A percentile compares a stretch with the other conserved stretches of the same genome.
Evolutionary conservation across 345 rosid genomes (phyloP).

Genomic region (Dipteronia sinensis): DNA sequence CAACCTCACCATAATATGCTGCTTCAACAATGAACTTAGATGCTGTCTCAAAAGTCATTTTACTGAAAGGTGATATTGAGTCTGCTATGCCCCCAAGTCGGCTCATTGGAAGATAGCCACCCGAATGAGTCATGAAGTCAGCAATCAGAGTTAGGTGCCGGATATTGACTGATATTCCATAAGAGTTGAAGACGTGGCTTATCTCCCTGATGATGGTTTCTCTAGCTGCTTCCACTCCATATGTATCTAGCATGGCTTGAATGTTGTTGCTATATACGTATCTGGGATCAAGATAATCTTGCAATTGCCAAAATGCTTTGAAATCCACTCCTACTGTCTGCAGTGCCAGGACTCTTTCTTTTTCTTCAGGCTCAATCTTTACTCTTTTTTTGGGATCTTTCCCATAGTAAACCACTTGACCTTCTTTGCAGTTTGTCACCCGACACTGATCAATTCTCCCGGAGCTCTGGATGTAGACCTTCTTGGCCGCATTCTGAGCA

Average conservation of each 20-base stretch:
- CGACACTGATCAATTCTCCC: conserved; percentile 72
- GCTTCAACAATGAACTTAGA: conserved; percentile 91
- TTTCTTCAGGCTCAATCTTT: conserved; percentile 50
- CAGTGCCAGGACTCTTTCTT: conserved; percentile 64
- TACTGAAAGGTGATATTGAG: conserved; percentile 74
- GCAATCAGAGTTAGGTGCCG: conserved; percentile 85
- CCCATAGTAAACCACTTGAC: conserved; percentile 81
- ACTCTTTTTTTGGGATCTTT: conserved; percentile 67
- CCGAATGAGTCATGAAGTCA: conserved; percentile 86
- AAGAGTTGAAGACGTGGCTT: conserved; percentile 75
- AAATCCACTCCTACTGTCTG: conserved; percentile 80
- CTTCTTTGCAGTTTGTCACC: conserved; percentile 43
- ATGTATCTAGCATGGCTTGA: conserved; percentile 71
- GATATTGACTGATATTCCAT: conserved; percentile 74
- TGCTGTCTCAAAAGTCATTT: conserved; percentile 95
- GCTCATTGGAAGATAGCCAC: conserved; percentile 90
- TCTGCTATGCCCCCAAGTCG: conserved; percentile 87
- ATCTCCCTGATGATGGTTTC: conserved; percentile 85
- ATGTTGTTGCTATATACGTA: conserved; percentile 81
- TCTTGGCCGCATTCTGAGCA: conserved; percentile 80
- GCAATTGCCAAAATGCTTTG: conserved; percentile 60
- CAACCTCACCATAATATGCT: conserved; percentile 67
- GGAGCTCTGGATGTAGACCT: conserved; percentile 78
- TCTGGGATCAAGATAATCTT: conserved; percentile 72
- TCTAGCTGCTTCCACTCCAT: conserved; percentile 97